Conservation (phyloP, 1,284 basidiomycete species). For the Apiotrichum akiyoshidainum region DNA sequence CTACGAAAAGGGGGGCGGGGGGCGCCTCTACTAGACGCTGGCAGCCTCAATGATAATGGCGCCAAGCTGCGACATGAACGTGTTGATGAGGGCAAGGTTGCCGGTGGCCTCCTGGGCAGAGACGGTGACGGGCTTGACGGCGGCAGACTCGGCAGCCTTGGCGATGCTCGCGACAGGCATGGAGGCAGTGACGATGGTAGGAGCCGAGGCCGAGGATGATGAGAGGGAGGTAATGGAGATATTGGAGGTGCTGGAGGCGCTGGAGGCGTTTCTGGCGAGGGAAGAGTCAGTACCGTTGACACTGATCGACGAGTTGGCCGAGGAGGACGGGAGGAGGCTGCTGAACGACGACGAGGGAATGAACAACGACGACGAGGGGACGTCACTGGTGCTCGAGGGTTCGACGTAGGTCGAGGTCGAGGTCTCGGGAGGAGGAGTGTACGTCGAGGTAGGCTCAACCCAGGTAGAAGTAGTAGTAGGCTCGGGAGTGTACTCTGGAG, state of each 20-base stretch:
- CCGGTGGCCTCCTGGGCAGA: background rate
- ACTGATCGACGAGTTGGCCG: background rate
- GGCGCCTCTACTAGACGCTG: background rate
- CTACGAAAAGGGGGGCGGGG: too few relatives aligned
- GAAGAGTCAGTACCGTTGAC: background rate
- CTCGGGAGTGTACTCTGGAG: background rate
- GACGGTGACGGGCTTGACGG: background rate
- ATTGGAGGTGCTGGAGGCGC: background rate
- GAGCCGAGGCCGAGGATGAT: background rate
- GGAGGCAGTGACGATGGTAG: background rate
- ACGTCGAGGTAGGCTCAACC: background rate
- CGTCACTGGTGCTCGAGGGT: background rate
- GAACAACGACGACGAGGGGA: background rate
- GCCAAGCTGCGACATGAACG: background rate
- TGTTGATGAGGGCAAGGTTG: background rate
- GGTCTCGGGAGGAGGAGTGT: background rate
- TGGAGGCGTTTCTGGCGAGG: background rate
- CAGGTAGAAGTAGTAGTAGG: background rate
- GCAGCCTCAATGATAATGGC: background rate
- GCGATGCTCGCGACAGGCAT: background rate
- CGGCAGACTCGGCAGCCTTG: too few relatives aligned
- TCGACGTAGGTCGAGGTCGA: background rate
- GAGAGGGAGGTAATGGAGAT: too few relatives aligned
- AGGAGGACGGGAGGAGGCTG: background rate
- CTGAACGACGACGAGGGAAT: background rate